Percentiles rank a stretch among this genome's conserved stretches.
Conservation (phyloP, 2,329 filamentous ascomycete genomes). For the Chaetomium strumarium region DNA sequence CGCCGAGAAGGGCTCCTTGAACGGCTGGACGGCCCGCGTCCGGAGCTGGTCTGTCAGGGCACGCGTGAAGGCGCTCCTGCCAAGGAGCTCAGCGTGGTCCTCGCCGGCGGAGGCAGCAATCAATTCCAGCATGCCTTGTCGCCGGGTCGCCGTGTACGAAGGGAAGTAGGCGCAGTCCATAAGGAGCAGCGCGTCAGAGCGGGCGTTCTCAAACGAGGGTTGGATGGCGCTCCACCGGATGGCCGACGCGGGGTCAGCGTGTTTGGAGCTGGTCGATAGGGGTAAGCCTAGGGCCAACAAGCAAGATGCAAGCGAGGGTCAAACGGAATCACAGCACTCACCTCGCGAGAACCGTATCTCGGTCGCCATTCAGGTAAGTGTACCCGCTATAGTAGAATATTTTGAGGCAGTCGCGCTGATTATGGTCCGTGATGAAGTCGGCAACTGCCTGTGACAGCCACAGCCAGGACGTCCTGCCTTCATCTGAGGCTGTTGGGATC, state of each 20-base stretch:
- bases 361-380: conserved; percentile 48
- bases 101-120: conserved; percentile 51
- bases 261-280: conserved; percentile 39
- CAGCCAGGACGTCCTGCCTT: conserved; percentile 44
- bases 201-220: conserved; percentile 49
- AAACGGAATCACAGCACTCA: conserved; percentile 29
- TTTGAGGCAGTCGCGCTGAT: conserved; percentile 52
- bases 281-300: conserved; percentile 1
- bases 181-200: conserved; percentile 50
- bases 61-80: conserved; percentile 48
- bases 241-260: conserved; percentile 38
- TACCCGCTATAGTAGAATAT: conserved; percentile 54
- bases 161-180: conserved; percentile 56
- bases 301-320: neutral
- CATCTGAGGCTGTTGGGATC: conserved; percentile 45
- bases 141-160: conserved; percentile 45
- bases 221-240: conserved; percentile 54
- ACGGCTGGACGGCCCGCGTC: conserved; percentile 39
- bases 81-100: conserved; percentile 43
- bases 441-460: conserved; percentile 49
- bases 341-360: conserved; percentile 55
- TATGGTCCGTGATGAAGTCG: conserved; percentile 47
- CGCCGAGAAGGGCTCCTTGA: conserved; percentile 41
- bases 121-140: conserved; percentile 50
- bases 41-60: conserved; percentile 46